Evolutionary conservation across 345 rosid species (phyloP).

Genomic region (Jatropha curcas): DNA sequence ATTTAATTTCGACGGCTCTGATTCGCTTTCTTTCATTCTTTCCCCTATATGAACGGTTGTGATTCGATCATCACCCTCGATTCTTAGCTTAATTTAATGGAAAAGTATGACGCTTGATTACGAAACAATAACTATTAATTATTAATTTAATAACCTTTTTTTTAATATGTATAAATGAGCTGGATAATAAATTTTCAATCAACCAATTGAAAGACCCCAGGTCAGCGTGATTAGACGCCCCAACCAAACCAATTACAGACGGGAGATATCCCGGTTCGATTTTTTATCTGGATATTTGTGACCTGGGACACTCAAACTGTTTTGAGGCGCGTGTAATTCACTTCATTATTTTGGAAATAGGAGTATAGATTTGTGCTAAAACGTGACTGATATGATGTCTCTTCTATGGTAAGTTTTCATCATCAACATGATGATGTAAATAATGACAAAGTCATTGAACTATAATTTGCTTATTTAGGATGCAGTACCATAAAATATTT

Average conservation of each 20-base stretch:
- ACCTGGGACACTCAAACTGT: neutral
- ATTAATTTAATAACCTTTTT: neutral
- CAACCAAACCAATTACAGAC: conserved; percentile 1
- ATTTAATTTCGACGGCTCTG: conserved; percentile 19
- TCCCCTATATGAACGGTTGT: neutral
- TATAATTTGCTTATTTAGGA: too few species aligned
- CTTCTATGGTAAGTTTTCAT: neutral
- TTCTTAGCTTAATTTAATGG: conserved; percentile 2
- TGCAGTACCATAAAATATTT: too few species aligned
- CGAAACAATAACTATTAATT: neutral
- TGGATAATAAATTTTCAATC: neutral
- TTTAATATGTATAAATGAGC: neutral
- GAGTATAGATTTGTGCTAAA: too few species aligned
- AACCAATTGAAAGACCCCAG: conserved; percentile 11
- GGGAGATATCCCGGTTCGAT: neutral
- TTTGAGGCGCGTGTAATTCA: neutral
- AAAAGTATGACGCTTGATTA: conserved; percentile 11
- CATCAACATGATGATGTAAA: neutral
- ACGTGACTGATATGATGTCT: too few species aligned
- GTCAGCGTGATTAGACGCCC: neutral
- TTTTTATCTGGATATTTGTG: neutral
- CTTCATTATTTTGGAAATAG: neutral
- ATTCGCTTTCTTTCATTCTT: neutral
- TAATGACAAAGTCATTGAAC: too few species aligned
- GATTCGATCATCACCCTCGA: neutral